Evolutionary conservation across 2,329 filamentous ascomycete genomes (phyloP), one percentile per base, ranked within the genome.

Genomic region (Calonectria pseudoreteaudii): DNA sequence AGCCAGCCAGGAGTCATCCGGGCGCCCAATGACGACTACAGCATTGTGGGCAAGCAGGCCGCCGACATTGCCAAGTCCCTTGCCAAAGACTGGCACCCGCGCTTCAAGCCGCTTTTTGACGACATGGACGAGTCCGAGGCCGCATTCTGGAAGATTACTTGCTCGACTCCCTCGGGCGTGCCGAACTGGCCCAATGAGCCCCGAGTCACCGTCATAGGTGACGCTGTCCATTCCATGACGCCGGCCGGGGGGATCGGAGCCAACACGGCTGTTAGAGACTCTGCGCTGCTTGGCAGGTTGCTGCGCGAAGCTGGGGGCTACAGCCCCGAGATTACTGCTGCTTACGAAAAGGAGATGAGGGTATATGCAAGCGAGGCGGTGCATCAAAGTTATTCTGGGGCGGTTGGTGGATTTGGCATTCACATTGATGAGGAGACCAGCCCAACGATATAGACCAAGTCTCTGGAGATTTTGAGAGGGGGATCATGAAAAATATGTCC

Each of bases 121-220:
- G 77, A 91, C 44, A 92, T 92, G 89, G 80, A 84, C 7, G 88
- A 88, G 70, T 75, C 82, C 0, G 90, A 93, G 75, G 89, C 91
- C 0, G 91, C 91, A 0, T 93, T 93, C 76, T 93, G 91, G 90
- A 93, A 92, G 77, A 92, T 93, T 62, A 92, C 91, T 2, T 93
- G 90, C 76, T 92, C 90, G 0, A 88, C 86, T 0, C 91, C 91
- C 0, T 85, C 85, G 0, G 91, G 91, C 1, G 90, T 93, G 0
- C 91, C 91, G 0, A 85, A 89, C 56, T 93, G 91, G 91, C 77
- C 83, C 11, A 92, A 91, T 56, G 87, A 91, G 68, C 86, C 88
- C 0, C 86, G 91, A 0, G 90, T 91, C 13, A 91, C 90, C 0
- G 85, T 91, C 0, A 89, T 92, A 68, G 90, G 90, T 1, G 90